Conservation (phyloP, 1,284 basidiomycete species). For the Puccinia hordei region DNA sequence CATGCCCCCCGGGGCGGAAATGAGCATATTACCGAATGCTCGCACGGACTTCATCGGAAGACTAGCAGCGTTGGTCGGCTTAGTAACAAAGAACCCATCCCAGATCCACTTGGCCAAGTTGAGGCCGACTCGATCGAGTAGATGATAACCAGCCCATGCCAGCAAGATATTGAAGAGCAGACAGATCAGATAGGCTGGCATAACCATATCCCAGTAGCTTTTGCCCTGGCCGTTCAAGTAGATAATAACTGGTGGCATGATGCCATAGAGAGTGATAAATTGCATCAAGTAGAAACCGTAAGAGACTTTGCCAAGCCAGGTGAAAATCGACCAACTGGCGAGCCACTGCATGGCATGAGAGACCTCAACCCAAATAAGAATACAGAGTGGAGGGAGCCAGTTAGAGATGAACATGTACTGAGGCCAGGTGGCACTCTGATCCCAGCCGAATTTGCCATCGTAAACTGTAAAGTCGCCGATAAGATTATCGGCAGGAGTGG, state of each 20-base stretch:
- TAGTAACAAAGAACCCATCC: conserved; percentile 60
- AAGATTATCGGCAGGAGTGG: conserved; percentile 58
- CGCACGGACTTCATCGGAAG: conserved; percentile 56
- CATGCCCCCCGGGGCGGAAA: conserved; percentile 54
- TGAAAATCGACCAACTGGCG: conserved; percentile 59
- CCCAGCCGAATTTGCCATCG: conserved; percentile 57
- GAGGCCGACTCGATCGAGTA: conserved; percentile 58
- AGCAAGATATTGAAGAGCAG: conserved; percentile 60
- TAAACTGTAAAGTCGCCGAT: conserved; percentile 58
- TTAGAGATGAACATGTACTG: conserved; percentile 59
- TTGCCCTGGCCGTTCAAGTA: conserved; percentile 57
- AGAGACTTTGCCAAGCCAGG: conserved; percentile 61
- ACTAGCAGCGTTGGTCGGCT: conserved; percentile 57
- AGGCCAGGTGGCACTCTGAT: conserved; percentile 57
- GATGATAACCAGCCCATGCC: conserved; percentile 60
- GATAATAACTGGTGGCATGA: conserved; percentile 60
- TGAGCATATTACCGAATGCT: conserved; percentile 53
- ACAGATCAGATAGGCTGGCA: conserved; percentile 59
- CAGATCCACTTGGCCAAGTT: conserved; percentile 60
- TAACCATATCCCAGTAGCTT: conserved; percentile 60
- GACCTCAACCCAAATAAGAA: conserved; percentile 60
- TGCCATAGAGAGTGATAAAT: conserved; percentile 60
- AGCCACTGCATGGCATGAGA: conserved; percentile 61
- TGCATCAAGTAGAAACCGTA: conserved; percentile 62
- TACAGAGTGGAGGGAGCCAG: conserved; percentile 56